Percentiles rank a stretch among this genome's conserved stretches.
These are phyloP conservation scores for Hypoxylon trugodes DNA, from an alignment of 495 filamentous ascomycete species.

Conservation along the genomic window DNA sequence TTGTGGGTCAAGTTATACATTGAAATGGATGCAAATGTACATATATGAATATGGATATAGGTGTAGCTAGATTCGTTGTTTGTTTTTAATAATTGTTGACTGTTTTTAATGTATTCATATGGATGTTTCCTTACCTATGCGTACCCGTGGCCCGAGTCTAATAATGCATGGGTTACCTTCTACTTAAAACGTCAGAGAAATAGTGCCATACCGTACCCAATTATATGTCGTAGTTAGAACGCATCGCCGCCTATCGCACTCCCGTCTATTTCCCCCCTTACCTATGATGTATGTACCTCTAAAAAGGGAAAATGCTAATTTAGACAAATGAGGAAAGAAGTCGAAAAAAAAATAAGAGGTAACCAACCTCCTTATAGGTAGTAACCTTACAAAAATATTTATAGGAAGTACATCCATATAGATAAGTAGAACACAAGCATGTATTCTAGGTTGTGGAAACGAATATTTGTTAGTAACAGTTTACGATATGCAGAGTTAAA, in stretches of 20 bases:
- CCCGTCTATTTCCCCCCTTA: slow-evolving; percentile 13
- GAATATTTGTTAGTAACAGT: too few species aligned
- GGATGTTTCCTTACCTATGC: slow-evolving; percentile 20
- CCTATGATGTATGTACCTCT: slow-evolving; percentile 18
- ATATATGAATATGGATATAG: too few species aligned
- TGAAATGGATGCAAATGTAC: too few species aligned
- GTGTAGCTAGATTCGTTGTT: slow-evolving; percentile 14
- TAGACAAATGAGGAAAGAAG: background rate
- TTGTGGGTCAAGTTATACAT: too few species aligned
- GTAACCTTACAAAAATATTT: too few species aligned
- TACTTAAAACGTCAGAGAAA: slow-evolving; percentile 42
- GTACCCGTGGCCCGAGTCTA: slow-evolving; percentile 33
- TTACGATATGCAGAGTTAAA: too few species aligned
- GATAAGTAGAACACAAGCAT: too few species aligned
- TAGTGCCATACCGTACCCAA: slow-evolving; percentile 39
- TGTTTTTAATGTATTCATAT: too few species aligned
- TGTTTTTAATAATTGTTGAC: too few species aligned
- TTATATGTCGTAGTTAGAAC: slow-evolving; percentile 31
- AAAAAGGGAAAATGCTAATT: background rate
- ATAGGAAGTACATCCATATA: too few species aligned
- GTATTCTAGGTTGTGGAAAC: too few species aligned
- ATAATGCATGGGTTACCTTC: slow-evolving; percentile 37
- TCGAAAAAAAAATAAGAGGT: slow-evolving; percentile 5
- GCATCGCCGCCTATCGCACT: slow-evolving; percentile 29
- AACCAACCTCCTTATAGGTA: too few species aligned